Evolutionary conservation across 129 eudicot genomes (phyloP), one percentile per base, ranked within the genome.

Genomic region (Chrysanthemum makinoi): DNA sequence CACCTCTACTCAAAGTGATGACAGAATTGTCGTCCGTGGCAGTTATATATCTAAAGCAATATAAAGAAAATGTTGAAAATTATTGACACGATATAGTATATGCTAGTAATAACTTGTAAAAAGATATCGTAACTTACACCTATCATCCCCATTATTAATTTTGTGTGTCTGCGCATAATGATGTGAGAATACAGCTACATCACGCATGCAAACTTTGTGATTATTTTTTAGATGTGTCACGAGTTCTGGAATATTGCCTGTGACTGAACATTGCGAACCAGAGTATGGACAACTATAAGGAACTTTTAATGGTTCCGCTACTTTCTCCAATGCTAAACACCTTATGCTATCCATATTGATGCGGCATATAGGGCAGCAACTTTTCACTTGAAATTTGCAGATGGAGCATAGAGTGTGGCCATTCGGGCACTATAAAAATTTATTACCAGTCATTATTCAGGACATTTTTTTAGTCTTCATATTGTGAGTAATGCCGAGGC

Each of bases 381-480:
- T 49, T 14, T 67, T 2, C 46, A 67, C 44, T 47, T 1, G 53
- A 24, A 26, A 19, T 66, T 46, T 66, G 33, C 71, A 66, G 0
- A 24, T 66, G 12, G 71, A 20, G 33, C 71, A 66, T 9, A 66
- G n/a, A 10, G 71, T 47, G 43, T 66, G 71, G 5, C 71, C 71
- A 48, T 66, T 66, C 12, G 53, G 71, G 26, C 71, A 66, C 57
- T 20, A 51, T 17, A 5, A 6, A 39, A 39, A 39, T 6, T 39
- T 6, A 39, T 6, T 39, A 39, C 10, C 10, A 39, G 46, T 1
- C 43, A 39, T 39, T 39, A 39, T 39, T 39, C 46, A 39, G 7
- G 46, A 39, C 2, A 39, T 6, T 39, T 6, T 39, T 39, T 7
- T 39, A 39, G 46, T 39, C 46, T 39, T 39, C 10, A 39, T 39